A percentile compares a stretch with the other conserved stretches of the same genome.
Evolutionary conservation across 2,329 filamentous ascomycete genomes (phyloP).

Genomic region (Aureobasidium namibiae): DNA sequence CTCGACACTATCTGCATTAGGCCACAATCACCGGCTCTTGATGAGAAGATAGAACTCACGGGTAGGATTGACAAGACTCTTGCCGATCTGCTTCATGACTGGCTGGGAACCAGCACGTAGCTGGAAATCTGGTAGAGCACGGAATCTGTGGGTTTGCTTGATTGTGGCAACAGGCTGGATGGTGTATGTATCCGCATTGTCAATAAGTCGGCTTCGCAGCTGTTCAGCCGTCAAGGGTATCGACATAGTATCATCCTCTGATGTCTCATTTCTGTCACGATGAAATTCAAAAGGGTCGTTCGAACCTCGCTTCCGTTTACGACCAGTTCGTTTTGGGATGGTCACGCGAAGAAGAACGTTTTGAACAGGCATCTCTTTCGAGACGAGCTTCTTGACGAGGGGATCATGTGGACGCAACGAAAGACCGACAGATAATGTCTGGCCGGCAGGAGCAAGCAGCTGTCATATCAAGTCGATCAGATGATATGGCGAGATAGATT

Average conservation of each 20-base stretch:
- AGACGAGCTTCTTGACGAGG: slow-evolving; percentile 68
- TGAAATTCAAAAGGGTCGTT: slow-evolving; percentile 42
- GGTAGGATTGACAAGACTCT: slow-evolving; percentile 46
- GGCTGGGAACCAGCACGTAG: slow-evolving; percentile 28
- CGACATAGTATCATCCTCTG: not conserved
- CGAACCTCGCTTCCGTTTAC: slow-evolving; percentile 75
- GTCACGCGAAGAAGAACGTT: slow-evolving; percentile 82
- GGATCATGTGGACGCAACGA: slow-evolving; percentile 73
- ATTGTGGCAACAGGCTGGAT: slow-evolving; percentile 46
- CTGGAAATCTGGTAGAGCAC: slow-evolving; percentile 78
- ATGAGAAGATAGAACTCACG: slow-evolving; percentile 36
- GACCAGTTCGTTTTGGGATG: slow-evolving; percentile 76
- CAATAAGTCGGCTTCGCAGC: slow-evolving; percentile 24
- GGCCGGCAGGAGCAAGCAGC: slow-evolving; percentile 11
- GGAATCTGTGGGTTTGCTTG: slow-evolving; percentile 76
- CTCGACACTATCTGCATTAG: slow-evolving; percentile 38
- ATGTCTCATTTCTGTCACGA: not conserved
- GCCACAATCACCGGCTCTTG: not conserved
- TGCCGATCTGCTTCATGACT: slow-evolving; percentile 63
- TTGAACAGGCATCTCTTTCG: slow-evolving; percentile 65
- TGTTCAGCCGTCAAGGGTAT: slow-evolving; percentile 14
- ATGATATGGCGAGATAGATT: not conserved
- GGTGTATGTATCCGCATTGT: slow-evolving; percentile 21
- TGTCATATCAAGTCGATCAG: slow-evolving; percentile 5
- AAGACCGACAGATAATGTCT: slow-evolving; percentile 40